A percentile compares a stretch with the other conserved stretches of the same genome.
phyloP scores from a whole-genome alignment of 1,139 yeast species.

The Saccharomyces uvarum region DNA sequence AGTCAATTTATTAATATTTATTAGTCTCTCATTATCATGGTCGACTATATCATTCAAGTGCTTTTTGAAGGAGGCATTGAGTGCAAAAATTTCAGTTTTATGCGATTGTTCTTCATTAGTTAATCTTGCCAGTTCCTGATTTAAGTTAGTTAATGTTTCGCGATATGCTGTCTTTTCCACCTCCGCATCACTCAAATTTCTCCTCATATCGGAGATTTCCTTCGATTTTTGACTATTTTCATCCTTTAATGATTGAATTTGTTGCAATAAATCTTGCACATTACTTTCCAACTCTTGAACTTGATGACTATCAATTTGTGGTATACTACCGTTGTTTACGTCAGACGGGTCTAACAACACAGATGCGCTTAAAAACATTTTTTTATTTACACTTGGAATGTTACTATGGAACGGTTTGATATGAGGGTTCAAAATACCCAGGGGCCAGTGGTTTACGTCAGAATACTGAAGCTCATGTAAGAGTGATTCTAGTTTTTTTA shows the following conservation, averaged over 20 bases:
- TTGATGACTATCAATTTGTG: not conserved
- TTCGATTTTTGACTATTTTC: not conserved
- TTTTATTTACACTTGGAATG: conserved; percentile 10
- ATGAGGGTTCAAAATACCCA: conserved; percentile 20
- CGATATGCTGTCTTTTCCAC: conserved; percentile 26
- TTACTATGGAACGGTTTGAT: conserved; percentile 12
- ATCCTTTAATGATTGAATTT: conserved; percentile 11
- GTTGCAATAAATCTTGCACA: not conserved
- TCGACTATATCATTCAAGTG: not conserved
- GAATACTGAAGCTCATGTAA: conserved; percentile 60
- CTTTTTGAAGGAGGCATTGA: not conserved
- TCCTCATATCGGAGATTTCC: not conserved
- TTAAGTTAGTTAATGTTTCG: conserved; percentile 24
- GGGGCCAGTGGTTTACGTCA: conserved; percentile 53
- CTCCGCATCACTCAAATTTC: conserved; percentile 13
- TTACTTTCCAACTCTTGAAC: not conserved
- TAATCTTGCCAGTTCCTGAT: conserved; percentile 7
- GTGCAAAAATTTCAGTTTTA: conserved; percentile 26
- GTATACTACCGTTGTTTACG: not conserved
- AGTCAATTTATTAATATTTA: conserved; percentile 1
- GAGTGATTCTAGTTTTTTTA: conserved; percentile 56
- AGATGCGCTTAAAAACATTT: not conserved
- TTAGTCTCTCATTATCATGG: conserved; percentile 1
- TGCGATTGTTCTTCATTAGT: not conserved
- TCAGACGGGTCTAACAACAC: not conserved